Evolutionary conservation across 2,329 filamentous ascomycete species (phyloP).

Genomic region (Lachnellula suecica): DNA sequence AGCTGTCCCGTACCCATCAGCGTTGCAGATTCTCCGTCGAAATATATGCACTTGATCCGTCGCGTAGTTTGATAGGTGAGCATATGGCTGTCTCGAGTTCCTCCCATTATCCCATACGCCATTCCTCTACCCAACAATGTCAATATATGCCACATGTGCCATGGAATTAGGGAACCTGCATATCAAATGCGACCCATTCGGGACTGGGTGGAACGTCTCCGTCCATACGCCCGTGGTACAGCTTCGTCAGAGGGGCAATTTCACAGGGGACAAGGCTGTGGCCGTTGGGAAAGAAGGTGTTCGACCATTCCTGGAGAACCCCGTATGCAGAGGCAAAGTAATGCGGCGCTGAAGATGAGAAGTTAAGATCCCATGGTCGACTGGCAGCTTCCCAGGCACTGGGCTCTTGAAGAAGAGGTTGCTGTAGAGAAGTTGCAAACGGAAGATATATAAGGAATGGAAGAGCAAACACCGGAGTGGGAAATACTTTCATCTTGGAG

Average conservation of each 20-base stretch:
- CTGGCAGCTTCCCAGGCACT: not conserved
- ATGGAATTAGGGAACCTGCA: conserved; percentile 27
- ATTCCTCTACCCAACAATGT: conserved; percentile 40
- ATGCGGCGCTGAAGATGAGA: conserved; percentile 46
- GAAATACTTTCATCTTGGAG: not conserved
- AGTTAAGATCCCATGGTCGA: conserved; percentile 39
- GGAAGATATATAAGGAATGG: not conserved
- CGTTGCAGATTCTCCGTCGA: conserved; percentile 50
- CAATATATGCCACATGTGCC: not conserved
- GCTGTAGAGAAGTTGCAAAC: not conserved
- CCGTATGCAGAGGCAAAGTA: conserved; percentile 47
- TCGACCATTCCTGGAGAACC: conserved; percentile 49
- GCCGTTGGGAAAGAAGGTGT: conserved; percentile 51
- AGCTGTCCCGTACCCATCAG: conserved; percentile 46
- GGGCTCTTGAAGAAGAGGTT: not conserved
- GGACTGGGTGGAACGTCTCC: conserved; percentile 42
- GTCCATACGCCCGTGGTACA: conserved; percentile 49
- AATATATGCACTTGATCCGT: conserved; percentile 44
- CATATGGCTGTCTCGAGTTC: conserved; percentile 41
- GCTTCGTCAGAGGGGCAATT: conserved; percentile 44
- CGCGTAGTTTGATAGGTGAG: conserved; percentile 48
- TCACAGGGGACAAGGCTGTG: conserved; percentile 46
- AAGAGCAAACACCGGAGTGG: not conserved
- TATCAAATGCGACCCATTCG: conserved; percentile 52
- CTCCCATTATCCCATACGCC: conserved; percentile 53